Base-by-base conservation (phyloP, 2,329 filamentous ascomycete species). In the Cadophora sp. region DNA sequence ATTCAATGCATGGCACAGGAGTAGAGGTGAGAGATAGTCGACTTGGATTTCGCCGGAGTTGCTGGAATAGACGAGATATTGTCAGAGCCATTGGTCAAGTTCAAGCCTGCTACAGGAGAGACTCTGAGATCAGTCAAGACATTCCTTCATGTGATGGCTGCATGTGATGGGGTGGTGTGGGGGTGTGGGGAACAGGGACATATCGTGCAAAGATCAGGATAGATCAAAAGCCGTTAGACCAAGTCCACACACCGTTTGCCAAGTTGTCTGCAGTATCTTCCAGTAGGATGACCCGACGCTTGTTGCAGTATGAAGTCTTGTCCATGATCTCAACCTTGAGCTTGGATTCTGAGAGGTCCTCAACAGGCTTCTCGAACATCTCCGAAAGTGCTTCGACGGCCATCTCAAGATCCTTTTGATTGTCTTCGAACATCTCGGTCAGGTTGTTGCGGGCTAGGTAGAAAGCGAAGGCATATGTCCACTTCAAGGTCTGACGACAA, bases 381-480 rank as follows among this genome's bases (percentile, higher is more conserved):
- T 97, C 94, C n/a, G 93, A 97, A 71, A 99, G 82, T 66, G 92
- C 94, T 81, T 99, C 96, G 0, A 98, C 96, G 0, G 96, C 95
- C 89, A 99, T 91, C 80, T 99, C 96, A 27, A 99, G 82, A 77
- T 99, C 96, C 79, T 97, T 97, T 76, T 99, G 96, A 78, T 99
- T 99, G 79, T 98, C 94, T 79, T 99, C 96, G 68, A 99, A 99
- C 63, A 99, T 98, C 77, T 95, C 93, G 0, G 96, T 98, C 65
- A 96, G 83, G 76, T 99, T 98, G 84, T 97, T 98, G 65, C 93
- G 89, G 2, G 91, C 91, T n/a, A 99, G 88, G 77, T 99, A 99
- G 78, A 96, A 99, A 0, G 96, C 96, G 80, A 99, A 99, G 0
- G 96, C 96, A 76, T 99, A 99, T 0, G 96, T 99, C 96, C 96